Evolutionary conservation across 83 land plant genomes (phyloP), one percentile per base, ranked within the genome.

Genomic region (Diphasiastrum complanatum): DNA sequence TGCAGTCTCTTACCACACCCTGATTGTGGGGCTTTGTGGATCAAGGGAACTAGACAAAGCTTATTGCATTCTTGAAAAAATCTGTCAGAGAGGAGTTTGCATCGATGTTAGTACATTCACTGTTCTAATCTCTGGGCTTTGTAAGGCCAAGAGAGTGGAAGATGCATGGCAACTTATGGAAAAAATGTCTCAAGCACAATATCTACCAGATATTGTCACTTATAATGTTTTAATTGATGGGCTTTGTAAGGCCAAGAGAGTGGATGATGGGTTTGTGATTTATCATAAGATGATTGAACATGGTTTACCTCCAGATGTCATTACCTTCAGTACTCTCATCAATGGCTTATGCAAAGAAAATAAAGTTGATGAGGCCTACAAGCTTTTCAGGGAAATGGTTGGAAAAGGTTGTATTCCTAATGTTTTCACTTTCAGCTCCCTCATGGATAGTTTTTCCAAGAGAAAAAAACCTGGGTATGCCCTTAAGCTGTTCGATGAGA

Each of bases 401-500:
- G 31, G 3, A 1, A 20, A 67, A 30, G 37, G 30, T 20, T 34
- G 40, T 28, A 12, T 8, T 45, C 84, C 85, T 1, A 84, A 86
- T 63, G 28, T 4, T 2, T 70, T 48, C 45, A 80, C 91, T 5
- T 80, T 65, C 41, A 83, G 79, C 59, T 78, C 75, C 58, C 66
- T 86, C 20, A 61, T 86, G 34, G 71, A 70, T 62, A 66, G 66
- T 16, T 46, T 83, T 45, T 75, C 72, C 58, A 75, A 69, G 68
- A 26, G 49, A 28, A 47, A 60, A 30, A 16, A 63, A n/a, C 5
- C 75, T 52, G 46, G 18, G 50, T 53, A 47, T 25, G 82, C 79
- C 2, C 64, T 74, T 26, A 2, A 6, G 19, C 71, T 80, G 51
- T 59, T 86, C 23, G 51, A 73, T 3, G 69, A 70, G 16, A 63